Evolutionary conservation across 306 rosid species (phyloP).

Genomic region (Quercus dentata): DNA sequence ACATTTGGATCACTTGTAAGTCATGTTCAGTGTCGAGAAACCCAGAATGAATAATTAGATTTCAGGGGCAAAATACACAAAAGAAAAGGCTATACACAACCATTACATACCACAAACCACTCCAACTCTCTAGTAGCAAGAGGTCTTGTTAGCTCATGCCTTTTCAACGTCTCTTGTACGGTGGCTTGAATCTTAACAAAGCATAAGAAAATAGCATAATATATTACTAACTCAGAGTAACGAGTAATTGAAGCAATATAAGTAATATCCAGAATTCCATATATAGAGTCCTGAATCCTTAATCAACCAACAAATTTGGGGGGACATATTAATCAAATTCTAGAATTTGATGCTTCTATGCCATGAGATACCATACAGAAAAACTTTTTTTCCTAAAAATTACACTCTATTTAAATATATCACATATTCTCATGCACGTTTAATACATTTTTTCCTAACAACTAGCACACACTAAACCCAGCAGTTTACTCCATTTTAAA

Average conservation of each 20-base stretch:
- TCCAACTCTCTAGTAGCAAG: conserved; percentile 90
- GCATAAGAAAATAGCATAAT: conserved; percentile 9
- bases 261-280: not conserved
- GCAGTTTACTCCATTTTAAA: too few species aligned
- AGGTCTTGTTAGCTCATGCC: conserved; percentile 72
- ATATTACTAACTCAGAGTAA: not conserved
- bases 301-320: not conserved
- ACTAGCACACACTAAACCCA: too few species aligned
- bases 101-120: conserved; percentile 86
- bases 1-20: conserved; percentile 4
- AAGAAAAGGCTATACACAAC: not conserved
- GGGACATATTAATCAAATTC: too few species aligned
- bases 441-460: too few species aligned
- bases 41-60: not conserved
- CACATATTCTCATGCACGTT: too few species aligned
- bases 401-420: too few species aligned
- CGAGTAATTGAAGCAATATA: not conserved
- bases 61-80: not conserved
- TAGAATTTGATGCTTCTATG: not conserved
- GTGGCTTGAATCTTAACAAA: conserved; percentile 66
- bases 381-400: too few species aligned
- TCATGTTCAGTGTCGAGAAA: conserved; percentile 25
- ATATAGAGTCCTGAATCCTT: not conserved
- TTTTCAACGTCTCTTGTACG: conserved; percentile 62
- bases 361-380: not conserved